Evolutionary conservation across 306 rosid genomes (phyloP).

Genomic region (apple (Malus domestica)): ASM211411v1 NC_041790.1:3670001-3670500

Average conservation of each 20-base stretch:
- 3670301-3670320: not conserved
- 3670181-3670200: not conserved
- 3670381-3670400: slow-evolving; percentile 74
- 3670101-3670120: slow-evolving; percentile 21
- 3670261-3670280: not conserved
- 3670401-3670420: slow-evolving; percentile 94
- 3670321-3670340: slow-evolving; percentile 98
- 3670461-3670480: slow-evolving; percentile 96
- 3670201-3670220: not conserved
- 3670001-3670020: slow-evolving; percentile 99
- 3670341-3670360: slow-evolving; percentile 70
- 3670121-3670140: not conserved
- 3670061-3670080: slow-evolving; percentile 91
- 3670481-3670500: slow-evolving; percentile 96
- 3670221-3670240: not conserved
- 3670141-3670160: not conserved
- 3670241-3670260: not conserved
- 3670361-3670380: slow-evolving; percentile 89
- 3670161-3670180: not conserved
- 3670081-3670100: slow-evolving; percentile 58
- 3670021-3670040: slow-evolving; percentile 93
- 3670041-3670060: slow-evolving; percentile 73
- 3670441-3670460: slow-evolving; percentile 93
- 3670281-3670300: not conserved
- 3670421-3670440: slow-evolving; percentile 96